Conservation (phyloP, 2,329 filamentous ascomycete genomes). For the Monilinia aucupariae region DNA sequence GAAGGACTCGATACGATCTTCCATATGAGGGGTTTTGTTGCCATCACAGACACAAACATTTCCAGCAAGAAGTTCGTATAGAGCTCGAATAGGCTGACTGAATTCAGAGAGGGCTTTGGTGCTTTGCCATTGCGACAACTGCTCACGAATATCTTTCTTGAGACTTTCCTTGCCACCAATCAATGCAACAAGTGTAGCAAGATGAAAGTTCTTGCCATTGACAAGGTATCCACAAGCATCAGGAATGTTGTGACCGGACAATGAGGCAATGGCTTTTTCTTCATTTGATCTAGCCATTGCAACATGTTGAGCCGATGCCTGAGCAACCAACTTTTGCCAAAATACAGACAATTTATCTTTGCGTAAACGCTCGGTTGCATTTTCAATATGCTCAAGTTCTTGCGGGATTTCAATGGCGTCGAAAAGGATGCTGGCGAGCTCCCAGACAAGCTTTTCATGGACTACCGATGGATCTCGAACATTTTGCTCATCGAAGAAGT, state of each 20-base stretch:
- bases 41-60: conserved; percentile 82
- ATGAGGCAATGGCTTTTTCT: conserved; percentile 75
- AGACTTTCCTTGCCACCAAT: conserved; percentile 68
- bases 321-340: conserved; percentile 61
- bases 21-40: conserved; percentile 59
- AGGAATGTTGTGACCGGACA: conserved; percentile 71
- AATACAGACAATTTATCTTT: conserved; percentile 63
- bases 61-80: conserved; percentile 86
- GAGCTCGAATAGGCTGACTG: conserved; percentile 70
- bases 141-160: conserved; percentile 69
- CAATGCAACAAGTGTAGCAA: conserved; percentile 79
- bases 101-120: conserved; percentile 85
- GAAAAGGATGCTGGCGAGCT: conserved; percentile 80
- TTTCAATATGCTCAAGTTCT: conserved; percentile 37
- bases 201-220: conserved; percentile 69
- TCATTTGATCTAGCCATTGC: conserved; percentile 60
- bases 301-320: conserved; percentile 49
- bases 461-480: conserved; percentile 41
- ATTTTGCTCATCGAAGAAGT: conserved; percentile 42
- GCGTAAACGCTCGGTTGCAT: conserved; percentile 40
- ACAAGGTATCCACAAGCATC: conserved; percentile 79
- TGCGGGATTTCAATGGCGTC: conserved; percentile 54
- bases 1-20: conserved; percentile 77
- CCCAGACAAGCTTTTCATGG: conserved; percentile 76
- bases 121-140: conserved; percentile 79